phyloP scores from a whole-genome alignment of 768 basidiomycete genomes.

The Suillus cothurnatus region DNA sequence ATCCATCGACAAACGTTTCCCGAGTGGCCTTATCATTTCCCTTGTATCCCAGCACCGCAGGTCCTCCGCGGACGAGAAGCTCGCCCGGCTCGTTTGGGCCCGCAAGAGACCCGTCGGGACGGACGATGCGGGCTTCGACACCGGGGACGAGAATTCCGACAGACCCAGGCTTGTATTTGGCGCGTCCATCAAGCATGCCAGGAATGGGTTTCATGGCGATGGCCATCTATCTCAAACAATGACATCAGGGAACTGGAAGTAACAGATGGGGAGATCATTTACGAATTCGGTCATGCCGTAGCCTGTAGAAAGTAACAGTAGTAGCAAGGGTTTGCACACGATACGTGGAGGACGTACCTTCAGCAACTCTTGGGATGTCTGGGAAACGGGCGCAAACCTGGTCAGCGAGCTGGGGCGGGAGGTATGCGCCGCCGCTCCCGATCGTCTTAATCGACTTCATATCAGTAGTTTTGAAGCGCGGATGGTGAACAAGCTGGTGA shows the following conservation, averaged over 20 bases:
- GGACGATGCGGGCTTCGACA: slow-evolving; percentile 55
- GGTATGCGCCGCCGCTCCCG: slow-evolving; percentile 57
- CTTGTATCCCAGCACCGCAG: slow-evolving; percentile 63
- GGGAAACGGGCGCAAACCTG: slow-evolving; percentile 38
- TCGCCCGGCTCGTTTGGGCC: slow-evolving; percentile 61
- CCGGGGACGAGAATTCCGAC: slow-evolving; percentile 61
- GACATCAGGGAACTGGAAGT: neutral
- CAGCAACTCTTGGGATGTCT: slow-evolving; percentile 28
- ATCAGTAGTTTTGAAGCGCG: slow-evolving; percentile 43
- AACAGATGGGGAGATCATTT: slow-evolving; percentile 24
- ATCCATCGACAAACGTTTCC: slow-evolving; percentile 64
- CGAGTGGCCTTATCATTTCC: slow-evolving; percentile 62
- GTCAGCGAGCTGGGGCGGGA: slow-evolving; percentile 50
- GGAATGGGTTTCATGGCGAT: slow-evolving; percentile 43
- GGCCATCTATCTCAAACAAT: slow-evolving; percentile 44
- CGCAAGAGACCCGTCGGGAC: slow-evolving; percentile 54
- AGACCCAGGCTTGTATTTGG: slow-evolving; percentile 38
- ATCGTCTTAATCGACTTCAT: slow-evolving; percentile 45
- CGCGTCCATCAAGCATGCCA: slow-evolving; percentile 43
- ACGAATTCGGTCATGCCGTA: slow-evolving; percentile 67
- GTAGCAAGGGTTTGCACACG: neutral
- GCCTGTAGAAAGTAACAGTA: slow-evolving; percentile 34
- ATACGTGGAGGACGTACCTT: slow-evolving; percentile 41
- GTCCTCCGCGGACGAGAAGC: slow-evolving; percentile 52
- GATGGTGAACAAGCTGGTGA: slow-evolving; percentile 58